These are phyloP conservation scores for Aspergillus pseudonomiae DNA, from an alignment of 2,329 filamentous ascomycete genomes.

Conservation along the genomic window DNA sequence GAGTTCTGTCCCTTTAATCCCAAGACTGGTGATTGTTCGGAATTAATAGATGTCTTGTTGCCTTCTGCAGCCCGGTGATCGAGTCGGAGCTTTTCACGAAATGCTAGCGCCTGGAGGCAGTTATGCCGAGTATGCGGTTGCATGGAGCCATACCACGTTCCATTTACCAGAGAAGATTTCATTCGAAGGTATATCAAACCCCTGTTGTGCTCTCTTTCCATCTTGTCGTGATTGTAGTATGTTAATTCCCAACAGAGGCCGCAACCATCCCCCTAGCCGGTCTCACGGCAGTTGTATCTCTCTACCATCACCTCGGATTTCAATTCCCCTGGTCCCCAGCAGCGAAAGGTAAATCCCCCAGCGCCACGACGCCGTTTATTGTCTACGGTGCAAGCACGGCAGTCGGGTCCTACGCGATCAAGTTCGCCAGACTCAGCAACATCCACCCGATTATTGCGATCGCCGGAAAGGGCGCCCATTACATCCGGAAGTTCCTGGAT, in stretches of 20 bases:
- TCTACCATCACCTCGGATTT: conserved; percentile 53
- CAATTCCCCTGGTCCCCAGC: conserved; percentile 54
- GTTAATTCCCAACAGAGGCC: conserved; percentile 45
- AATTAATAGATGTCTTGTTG: too few species aligned
- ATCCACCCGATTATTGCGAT: conserved; percentile 66
- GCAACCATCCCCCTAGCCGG: conserved; percentile 60
- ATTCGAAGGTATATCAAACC: conserved; percentile 51
- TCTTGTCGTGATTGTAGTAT: too few species aligned
- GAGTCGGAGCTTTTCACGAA: conserved; percentile 54
- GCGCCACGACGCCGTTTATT: conserved; percentile 41
- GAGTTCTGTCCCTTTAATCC: background rate
- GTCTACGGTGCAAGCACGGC: conserved; percentile 56
- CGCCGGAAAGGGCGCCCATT: conserved; percentile 55
- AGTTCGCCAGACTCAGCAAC: conserved; percentile 57
- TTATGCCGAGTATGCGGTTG: conserved; percentile 61
- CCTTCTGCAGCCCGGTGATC: conserved; percentile 48
- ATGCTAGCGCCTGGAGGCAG: conserved; percentile 54
- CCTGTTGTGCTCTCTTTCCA: too few species aligned
- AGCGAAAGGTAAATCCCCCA: conserved; percentile 15
- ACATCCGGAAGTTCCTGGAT: conserved; percentile 58
- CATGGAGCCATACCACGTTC: conserved; percentile 57
- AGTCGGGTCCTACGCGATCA: conserved; percentile 62
- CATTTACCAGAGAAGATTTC: conserved; percentile 53
- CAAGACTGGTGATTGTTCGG: too few species aligned
- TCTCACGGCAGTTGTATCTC: conserved; percentile 56